A percentile compares a stretch with the other conserved stretches of the same genome.
These are phyloP conservation scores for Esteya vermicola DNA, from an alignment of 2,329 filamentous ascomycete genomes.

Conservation along the genomic window DNA sequence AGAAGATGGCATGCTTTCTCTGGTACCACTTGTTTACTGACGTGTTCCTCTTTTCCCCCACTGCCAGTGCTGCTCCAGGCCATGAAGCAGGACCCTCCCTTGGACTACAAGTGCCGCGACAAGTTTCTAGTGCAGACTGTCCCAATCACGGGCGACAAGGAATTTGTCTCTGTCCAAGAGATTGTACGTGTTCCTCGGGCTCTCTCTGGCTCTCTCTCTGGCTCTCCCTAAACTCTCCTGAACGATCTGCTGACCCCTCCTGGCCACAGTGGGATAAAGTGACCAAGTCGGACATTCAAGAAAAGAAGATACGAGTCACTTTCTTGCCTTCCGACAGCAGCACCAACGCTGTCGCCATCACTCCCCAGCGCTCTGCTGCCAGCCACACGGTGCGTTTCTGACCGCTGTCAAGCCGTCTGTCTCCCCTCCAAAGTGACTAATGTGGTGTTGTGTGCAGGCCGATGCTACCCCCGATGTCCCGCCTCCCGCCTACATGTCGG, in stretches of 20 bases:
- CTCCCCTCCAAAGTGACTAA: no score
- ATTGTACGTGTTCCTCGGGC: constrained; percentile 54
- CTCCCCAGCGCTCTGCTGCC: constrained; percentile 15
- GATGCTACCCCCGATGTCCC: constrained; percentile 19
- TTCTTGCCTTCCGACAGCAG: constrained; percentile 52
- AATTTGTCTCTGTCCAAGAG: constrained; percentile 64
- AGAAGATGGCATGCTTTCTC: neutral
- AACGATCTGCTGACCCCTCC: no score
- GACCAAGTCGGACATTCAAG: constrained; percentile 65
- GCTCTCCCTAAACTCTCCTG: no score
- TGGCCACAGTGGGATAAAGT: constrained; percentile 70
- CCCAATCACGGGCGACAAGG: constrained; percentile 66
- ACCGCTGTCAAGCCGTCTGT: neutral
- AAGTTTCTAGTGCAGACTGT: constrained; percentile 15
- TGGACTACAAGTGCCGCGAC: constrained; percentile 61
- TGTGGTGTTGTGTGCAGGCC: constrained; percentile 9
- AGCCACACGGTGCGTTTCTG: constrained; percentile 9
- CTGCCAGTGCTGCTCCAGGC: constrained; percentile 88
- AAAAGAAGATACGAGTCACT: constrained; percentile 88
- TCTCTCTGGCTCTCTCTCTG: no score
- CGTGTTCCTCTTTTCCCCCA: neutral
- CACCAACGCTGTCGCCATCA: constrained; percentile 16
- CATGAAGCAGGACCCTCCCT: constrained; percentile 87
- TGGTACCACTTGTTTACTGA: neutral
- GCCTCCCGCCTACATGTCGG: constrained; percentile 18